Base-by-base conservation (phyloP, 2,329 filamentous ascomycete species). In the Conoideocrella luteorostrata region DNA sequence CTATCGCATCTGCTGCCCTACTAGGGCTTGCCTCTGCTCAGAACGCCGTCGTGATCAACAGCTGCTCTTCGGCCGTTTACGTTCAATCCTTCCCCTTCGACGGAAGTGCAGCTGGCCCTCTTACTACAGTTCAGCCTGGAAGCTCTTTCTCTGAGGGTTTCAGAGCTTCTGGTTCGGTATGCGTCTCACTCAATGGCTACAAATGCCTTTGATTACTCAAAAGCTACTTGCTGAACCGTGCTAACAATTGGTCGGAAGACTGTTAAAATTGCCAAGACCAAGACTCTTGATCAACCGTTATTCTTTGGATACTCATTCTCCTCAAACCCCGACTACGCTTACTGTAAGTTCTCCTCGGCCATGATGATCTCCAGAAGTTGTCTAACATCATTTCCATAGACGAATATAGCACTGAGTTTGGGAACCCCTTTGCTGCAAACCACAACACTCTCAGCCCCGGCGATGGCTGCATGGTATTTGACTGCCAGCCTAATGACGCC, bases 261-360 rank as follows among this genome's bases (percentile, higher is more conserved):
- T 39, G 52, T 70, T 36, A 70, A 70, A 57, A 56, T 70, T 43
- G 64, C 61, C 26, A 66, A 52, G 30, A 62, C 55, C 49, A 64
- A 57, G 56, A 62, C 59, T 18, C 59, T 70, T 6, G 49, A 47
- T 39, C 50, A 38, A 20, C 66, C 65, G 2, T 60, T 70, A 5
- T 68, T 68, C 57, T 63, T 69, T 46, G 66, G 66, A 37, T 69
- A 69, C 53, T 68, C 65, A 1, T 68, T 66, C 48, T 52, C 52
- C 38, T 41, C 45, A 2, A 59, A 57, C 50, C 61, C 62, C 5
- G 48, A 66, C 54, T 60, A 63, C 29, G 62, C 60, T 41, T 69
- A 68, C 56, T 70, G 64, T 67, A 48, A 56, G 64, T 56, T 24
- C n/a, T n/a, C n/a, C n/a, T 21, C 15, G 41, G 15, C 15, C 12